These are phyloP conservation scores for Tolypocladium ophioglossoides DNA, from an alignment of 2,329 filamentous ascomycete genomes.

Conservation along the genomic window DNA sequence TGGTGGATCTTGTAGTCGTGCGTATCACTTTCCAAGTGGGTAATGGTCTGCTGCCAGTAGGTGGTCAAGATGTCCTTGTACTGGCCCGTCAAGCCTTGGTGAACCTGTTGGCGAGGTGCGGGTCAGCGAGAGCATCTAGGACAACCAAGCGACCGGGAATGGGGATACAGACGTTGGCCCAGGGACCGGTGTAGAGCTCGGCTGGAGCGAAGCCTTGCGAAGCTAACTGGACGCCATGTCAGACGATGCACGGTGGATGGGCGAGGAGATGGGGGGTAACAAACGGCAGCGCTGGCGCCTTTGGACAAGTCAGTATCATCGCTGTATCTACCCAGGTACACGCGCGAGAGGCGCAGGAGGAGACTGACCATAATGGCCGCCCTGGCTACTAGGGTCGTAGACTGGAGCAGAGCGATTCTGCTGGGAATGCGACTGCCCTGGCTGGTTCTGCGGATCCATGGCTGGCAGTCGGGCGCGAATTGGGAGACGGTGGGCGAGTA, in stretches of 20 bases:
- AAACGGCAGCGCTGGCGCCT: constrained; percentile 38
- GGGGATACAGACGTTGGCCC: constrained; percentile 68
- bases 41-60: constrained; percentile 98
- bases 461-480: constrained; percentile 1
- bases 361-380: constrained; percentile 65
- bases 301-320: constrained; percentile 8
- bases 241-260: constrained; percentile 8
- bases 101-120: constrained; percentile 52
- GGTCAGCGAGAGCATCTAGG: background rate
- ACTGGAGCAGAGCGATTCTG: constrained; percentile 49
- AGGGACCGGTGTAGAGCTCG: constrained; percentile 86
- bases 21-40: constrained; percentile 83
- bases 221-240: constrained; percentile 53
- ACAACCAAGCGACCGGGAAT: background rate
- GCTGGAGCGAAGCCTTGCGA: constrained; percentile 82
- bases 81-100: constrained; percentile 83
- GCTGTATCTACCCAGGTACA: background rate
- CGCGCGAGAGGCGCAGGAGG: background rate
- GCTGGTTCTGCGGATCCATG: constrained; percentile 33
- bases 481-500: constrained; percentile 1
- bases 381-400: constrained; percentile 62
- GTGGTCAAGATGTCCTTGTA: constrained; percentile 97
- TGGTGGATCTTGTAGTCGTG: constrained; percentile 99
- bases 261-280: constrained; percentile 5
- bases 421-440: constrained; percentile 43